Conservation (phyloP, 495 filamentous ascomycete species). For the Talaromyces stipitatus region DNA sequence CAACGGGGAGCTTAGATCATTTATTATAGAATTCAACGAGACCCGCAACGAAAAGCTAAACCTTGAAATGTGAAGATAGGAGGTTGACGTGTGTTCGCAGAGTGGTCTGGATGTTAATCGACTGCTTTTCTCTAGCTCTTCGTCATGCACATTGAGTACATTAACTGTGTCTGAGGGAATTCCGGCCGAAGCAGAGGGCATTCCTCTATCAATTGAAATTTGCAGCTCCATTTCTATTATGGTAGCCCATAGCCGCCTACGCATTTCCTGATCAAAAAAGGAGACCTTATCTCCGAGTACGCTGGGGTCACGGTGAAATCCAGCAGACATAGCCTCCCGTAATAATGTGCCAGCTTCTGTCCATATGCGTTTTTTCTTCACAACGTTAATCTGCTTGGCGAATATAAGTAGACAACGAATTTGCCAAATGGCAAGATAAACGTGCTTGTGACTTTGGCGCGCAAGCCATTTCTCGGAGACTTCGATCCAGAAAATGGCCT, state of each 20-base stretch:
- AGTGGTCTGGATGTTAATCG: slow-evolving; percentile 9
- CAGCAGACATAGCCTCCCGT: slow-evolving; percentile 41
- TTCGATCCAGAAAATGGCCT: slow-evolving; percentile 27
- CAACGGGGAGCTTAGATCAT: slow-evolving; percentile 15
- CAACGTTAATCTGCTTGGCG: slow-evolving; percentile 38
- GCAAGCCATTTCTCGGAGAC: slow-evolving; percentile 26
- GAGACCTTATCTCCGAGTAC: slow-evolving; percentile 29
- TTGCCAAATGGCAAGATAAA: slow-evolving; percentile 40
- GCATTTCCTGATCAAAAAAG: slow-evolving; percentile 41
- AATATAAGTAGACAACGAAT: slow-evolving; percentile 41
- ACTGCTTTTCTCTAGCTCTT: slow-evolving; percentile 28
- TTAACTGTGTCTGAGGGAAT: slow-evolving; percentile 42
- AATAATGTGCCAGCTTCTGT: slow-evolving; percentile 40
- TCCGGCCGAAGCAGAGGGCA: slow-evolving; percentile 41
- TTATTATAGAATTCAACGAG: slow-evolving; percentile 20
- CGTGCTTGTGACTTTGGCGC: slow-evolving; percentile 32
- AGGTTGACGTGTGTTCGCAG: slow-evolving; percentile 12
- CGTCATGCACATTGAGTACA: slow-evolving; percentile 43
- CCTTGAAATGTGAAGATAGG: slow-evolving; percentile 17
- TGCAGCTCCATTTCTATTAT: slow-evolving; percentile 48
- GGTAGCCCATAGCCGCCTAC: slow-evolving; percentile 49
- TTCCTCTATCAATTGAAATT: slow-evolving; percentile 43
- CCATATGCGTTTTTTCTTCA: slow-evolving; percentile 47
- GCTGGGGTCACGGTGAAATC: slow-evolving; percentile 49
- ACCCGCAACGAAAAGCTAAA: slow-evolving; percentile 17